phyloP scores from a whole-genome alignment of 352 stramenopile genomes.

The Pythium aquatile region DNA sequence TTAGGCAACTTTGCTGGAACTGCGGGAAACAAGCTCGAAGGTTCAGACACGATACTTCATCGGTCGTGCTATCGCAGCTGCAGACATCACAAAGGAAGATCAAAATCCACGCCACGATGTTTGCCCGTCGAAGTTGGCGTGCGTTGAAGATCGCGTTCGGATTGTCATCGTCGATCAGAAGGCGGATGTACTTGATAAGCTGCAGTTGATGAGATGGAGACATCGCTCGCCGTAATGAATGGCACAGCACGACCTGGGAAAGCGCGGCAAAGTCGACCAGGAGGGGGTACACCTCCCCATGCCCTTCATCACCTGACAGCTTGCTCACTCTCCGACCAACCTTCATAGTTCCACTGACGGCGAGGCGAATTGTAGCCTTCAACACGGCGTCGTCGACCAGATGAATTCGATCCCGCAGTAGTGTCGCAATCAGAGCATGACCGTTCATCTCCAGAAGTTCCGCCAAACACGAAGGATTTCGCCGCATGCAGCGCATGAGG shows the following conservation, averaged over 20 bases:
- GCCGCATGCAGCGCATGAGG: slow-evolving; percentile 43
- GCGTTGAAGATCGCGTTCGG: slow-evolving; percentile 80
- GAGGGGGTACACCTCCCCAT: slow-evolving; percentile 22
- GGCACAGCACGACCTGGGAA: slow-evolving; percentile 51
- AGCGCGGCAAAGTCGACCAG: slow-evolving; percentile 57
- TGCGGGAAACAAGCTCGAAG: slow-evolving; percentile 54
- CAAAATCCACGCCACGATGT: slow-evolving; percentile 57
- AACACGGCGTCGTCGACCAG: slow-evolving; percentile 56
- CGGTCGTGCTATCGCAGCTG: slow-evolving; percentile 36
- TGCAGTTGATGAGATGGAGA: slow-evolving; percentile 46
- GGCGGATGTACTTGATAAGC: slow-evolving; percentile 45
- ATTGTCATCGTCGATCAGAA: slow-evolving; percentile 48
- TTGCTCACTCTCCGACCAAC: not conserved
- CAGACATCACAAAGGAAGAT: slow-evolving; percentile 55
- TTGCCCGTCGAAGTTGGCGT: slow-evolving; percentile 54
- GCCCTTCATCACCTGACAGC: slow-evolving; percentile 7
- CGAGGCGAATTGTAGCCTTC: slow-evolving; percentile 38
- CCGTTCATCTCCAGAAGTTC: slow-evolving; percentile 61
- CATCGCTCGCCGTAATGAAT: slow-evolving; percentile 41
- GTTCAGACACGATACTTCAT: slow-evolving; percentile 30
- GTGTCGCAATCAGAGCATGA: slow-evolving; percentile 46
- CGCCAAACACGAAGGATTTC: slow-evolving; percentile 57
- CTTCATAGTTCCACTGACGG: slow-evolving; percentile 35
- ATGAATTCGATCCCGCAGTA: slow-evolving; percentile 39
- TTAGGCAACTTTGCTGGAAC: slow-evolving; percentile 37